Evolutionary conservation across 768 basidiomycete species (phyloP).

Genomic region (Tricholoma flavovirens): DNA sequence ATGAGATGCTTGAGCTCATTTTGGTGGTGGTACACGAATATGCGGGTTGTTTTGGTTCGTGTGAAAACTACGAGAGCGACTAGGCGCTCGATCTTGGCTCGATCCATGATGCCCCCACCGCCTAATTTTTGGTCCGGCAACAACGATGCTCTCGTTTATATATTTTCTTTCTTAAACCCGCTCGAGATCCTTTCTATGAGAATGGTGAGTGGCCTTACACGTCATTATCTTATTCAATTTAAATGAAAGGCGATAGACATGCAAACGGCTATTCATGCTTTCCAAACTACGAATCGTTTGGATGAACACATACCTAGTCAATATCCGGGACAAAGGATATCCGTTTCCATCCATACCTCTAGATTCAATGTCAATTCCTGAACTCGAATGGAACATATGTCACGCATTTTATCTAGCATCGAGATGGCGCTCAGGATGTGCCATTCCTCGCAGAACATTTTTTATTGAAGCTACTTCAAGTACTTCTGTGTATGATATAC

Average conservation of each 20-base stretch:
- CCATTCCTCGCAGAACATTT: conserved; percentile 9
- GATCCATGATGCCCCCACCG: neutral
- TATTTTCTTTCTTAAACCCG: conserved; percentile 28
- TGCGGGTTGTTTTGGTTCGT: neutral
- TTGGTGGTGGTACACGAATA: conserved; percentile 10
- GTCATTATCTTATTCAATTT: too few relatives aligned
- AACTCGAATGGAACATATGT: conserved; percentile 41
- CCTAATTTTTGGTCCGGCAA: conserved; percentile 6
- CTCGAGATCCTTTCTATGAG: conserved; percentile 37
- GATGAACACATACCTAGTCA: conserved; percentile 40
- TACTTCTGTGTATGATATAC: conserved; percentile 46
- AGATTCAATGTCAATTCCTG: conserved; percentile 29
- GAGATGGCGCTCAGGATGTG: conserved; percentile 37
- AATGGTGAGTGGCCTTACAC: conserved; percentile 28
- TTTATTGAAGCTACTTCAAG: conserved; percentile 30
- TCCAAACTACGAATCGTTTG: conserved; percentile 50
- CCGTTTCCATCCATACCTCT: conserved; percentile 43
- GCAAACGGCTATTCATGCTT: conserved; percentile 38
- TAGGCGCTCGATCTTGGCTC: too few relatives aligned
- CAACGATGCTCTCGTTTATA: conserved; percentile 28
- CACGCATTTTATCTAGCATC: conserved; percentile 40
- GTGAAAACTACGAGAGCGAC: neutral
- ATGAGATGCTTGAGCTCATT: conserved; percentile 36
- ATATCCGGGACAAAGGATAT: conserved; percentile 40
- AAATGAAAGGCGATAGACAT: conserved; percentile 36